Base-by-base conservation (phyloP, 306 rosid genomes). In the Sophora flavescens region DNA sequence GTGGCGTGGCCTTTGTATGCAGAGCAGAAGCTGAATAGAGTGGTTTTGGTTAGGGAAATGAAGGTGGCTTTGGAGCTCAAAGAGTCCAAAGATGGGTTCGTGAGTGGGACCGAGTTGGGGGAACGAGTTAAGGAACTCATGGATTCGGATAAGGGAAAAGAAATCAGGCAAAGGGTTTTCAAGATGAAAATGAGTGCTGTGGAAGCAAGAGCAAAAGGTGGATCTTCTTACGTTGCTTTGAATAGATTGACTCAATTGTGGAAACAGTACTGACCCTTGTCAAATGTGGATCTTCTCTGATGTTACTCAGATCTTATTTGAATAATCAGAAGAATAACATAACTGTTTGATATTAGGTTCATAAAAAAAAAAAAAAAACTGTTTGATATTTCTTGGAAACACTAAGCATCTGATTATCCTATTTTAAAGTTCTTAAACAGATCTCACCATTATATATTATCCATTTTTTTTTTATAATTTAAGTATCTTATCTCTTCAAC, bases 1-100 rank as follows among this genome's bases (percentile, higher is more conserved):
- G 63, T 84, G 33, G 67, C 86, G 3, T 88, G 95, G 95, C 91
- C 94, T 4, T 51, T 86, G 4, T 89, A 85, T n/a, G 93, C 90
- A 0, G 97, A 89, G 62, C 95, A 89, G 45, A 77, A 35, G 53
- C 8, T 83, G 1, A 88, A 88, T n/a, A 65, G 80, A 15, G 57
- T 75, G 41, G 1, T 79, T 9, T 0, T 91, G 84, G 90, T 88
- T 57, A 28, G 76, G 42, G 95, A 89, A 45, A 70, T 88, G 62
- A 88, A 76, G 58, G 68, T 88, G 32, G 90, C 93, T 42, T 14
- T 86, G 80, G 74, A 57, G 2, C 0, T 86, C 82, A 77, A 81
- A 0, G 83, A 76, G 84, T 47, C 59, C 0, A 52, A 68, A 6
- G 75, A 76, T 1, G 86, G 91, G 44, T 83, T 88, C 0, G 96